Conservation (phyloP, 31 red algal species). For the Endocladia muricata region DNA sequence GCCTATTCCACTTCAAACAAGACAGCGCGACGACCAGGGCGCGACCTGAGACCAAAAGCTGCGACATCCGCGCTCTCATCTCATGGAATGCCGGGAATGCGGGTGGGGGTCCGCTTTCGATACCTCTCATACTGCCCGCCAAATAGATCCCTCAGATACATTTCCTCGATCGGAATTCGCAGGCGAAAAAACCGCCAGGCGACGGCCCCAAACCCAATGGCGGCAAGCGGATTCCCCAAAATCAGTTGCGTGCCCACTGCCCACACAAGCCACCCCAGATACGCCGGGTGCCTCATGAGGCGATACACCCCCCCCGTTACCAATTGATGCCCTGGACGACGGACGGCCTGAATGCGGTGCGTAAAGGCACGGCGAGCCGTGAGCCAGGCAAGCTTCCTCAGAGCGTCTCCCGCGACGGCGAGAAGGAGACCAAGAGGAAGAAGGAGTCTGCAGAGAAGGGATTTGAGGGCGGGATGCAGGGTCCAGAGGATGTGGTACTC, state of each 20-base stretch:
- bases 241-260: slow-evolving; percentile 75
- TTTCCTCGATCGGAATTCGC: slow-evolving; percentile 84
- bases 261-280: slow-evolving; percentile 91
- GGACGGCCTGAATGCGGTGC: slow-evolving; percentile 52
- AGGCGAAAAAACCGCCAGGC: slow-evolving; percentile 73
- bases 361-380: slow-evolving; percentile 69
- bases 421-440: slow-evolving; percentile 41
- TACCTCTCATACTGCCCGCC: slow-evolving; percentile 55
- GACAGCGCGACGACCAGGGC: too few relatives aligned
- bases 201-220: slow-evolving; percentile 44
- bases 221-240: slow-evolving; percentile 58
- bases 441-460: background rate
- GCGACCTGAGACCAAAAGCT: too few relatives aligned
- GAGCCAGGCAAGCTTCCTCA: slow-evolving; percentile 73
- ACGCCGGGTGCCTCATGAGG: slow-evolving; percentile 72
- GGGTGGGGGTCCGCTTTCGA: slow-evolving; percentile 44
- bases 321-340: slow-evolving; percentile 39
- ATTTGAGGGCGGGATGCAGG: slow-evolving; percentile 20
- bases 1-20: too few relatives aligned
- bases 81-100: slow-evolving; percentile 74
- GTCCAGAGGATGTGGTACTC: slow-evolving; percentile 49
- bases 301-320: slow-evolving; percentile 75
- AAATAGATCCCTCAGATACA: slow-evolving; percentile 58
- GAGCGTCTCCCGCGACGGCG: slow-evolving; percentile 37
- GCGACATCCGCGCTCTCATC: too few relatives aligned